These are phyloP conservation scores for Phialocephala sp. DNA, from an alignment of 2,329 filamentous ascomycete species.

Conservation along the genomic window DNA sequence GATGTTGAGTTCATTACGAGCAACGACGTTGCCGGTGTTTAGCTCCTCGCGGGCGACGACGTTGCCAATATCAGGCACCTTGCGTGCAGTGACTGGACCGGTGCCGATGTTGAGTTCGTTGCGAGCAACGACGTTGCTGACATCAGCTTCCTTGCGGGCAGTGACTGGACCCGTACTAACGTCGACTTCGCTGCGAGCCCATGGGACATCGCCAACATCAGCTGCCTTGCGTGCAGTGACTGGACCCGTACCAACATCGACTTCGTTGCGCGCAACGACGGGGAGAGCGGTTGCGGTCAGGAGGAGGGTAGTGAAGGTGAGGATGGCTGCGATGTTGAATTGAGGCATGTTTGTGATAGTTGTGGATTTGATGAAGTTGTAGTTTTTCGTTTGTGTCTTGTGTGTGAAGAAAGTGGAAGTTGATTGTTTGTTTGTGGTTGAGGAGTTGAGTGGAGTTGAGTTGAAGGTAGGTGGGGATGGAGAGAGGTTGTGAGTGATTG, in stretches of 20 bases:
- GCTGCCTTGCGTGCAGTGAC: background rate
- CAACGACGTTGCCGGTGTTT: background rate
- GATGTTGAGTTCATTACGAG: background rate
- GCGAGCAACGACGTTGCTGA: background rate
- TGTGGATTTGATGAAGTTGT: background rate
- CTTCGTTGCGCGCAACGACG: background rate
- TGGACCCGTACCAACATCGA: background rate
- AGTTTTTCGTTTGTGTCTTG: background rate
- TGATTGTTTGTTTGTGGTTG: background rate
- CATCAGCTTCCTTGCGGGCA: background rate
- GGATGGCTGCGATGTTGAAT: background rate
- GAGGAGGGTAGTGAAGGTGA: background rate
- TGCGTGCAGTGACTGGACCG: background rate
- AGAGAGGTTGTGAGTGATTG: background rate
- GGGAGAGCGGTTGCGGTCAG: background rate
- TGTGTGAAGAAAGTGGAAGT: background rate
- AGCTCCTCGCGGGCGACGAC: no score
- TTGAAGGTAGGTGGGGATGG: background rate
- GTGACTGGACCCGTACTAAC: background rate
- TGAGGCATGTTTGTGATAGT: background rate
- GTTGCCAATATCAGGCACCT: background rate
- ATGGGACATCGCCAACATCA: background rate
- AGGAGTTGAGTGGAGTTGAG: background rate
- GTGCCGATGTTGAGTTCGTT: background rate
- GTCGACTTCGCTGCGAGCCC: background rate